Evolutionary conservation across 371 early-diverging fungal genomes (phyloP), one percentile per base, ranked within the genome.

Genomic region (Apophysomyces ossiformis): DNA sequence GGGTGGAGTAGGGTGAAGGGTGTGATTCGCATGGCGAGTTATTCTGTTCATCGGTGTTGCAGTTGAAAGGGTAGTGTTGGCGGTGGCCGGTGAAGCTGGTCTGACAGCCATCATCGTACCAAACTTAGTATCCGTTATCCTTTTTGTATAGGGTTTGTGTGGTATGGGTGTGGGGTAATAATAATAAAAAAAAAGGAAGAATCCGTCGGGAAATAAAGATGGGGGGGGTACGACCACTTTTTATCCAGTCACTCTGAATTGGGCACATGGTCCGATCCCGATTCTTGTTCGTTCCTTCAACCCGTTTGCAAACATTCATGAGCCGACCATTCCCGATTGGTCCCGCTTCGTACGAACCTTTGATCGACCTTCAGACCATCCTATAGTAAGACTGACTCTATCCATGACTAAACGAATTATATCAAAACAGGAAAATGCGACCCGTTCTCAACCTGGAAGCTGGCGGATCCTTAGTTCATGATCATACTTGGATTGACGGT

Each of bases 1-100:
- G 13, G 79, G 70, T 18, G 84, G 77, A 18, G 60, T 38, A 36
- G 61, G 44, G 39, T 60, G 43, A 50, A 50, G 16, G 5, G 54
- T 18, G 9, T 50, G 54, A 21, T 50, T 21, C 21, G 26, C 54
- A 50, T 50, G 54, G 11, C 54, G 7, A 50, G 54, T 16, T 21
- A 50, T 16, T n/a, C 21, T 50, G 11, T 21, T 50, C 21, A 1
- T 50, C 8, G 54, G 9, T 16, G 54, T 21, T 50, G 54, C 9
- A 50, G 21, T 45, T 45, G 16, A 26, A 26, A 26, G 1, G 32
- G 32, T 13, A 41, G 13, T 41, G 41, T 41, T 41, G 41, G 41
- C 5, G 3, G 41, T 41, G 11, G 41, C 21, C 54, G 54, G 54
- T 50, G 54, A 11, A 18, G 54, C 54, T 50, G 54, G 54, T 50